Evolutionary conservation across 192 early-diverging fungal genomes (phyloP).

Genomic region (Coemansia sp.): DNA sequence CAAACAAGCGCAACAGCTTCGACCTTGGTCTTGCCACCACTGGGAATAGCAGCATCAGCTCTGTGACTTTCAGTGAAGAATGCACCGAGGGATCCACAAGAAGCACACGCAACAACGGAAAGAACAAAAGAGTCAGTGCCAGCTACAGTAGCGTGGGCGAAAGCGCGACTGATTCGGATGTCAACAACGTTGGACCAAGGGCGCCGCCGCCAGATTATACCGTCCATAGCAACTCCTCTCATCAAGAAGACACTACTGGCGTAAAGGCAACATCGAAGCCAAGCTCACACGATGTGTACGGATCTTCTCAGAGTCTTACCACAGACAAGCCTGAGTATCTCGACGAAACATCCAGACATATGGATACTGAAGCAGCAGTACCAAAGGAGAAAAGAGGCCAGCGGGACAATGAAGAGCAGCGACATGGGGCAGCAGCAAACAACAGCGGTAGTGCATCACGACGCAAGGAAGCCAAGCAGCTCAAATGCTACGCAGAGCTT

Average conservation of each 20-base stretch:
- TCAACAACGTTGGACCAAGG: not conserved
- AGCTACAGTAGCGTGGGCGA: not conserved
- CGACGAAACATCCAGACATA: slow-evolving; percentile 10
- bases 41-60: not conserved
- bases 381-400: slow-evolving; percentile 26
- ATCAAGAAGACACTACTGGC: not conserved
- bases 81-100: not conserved
- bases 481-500: slow-evolving; percentile 50
- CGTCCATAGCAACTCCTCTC: not conserved
- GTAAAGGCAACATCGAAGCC: slow-evolving; percentile 8
- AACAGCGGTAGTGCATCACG: slow-evolving; percentile 19
- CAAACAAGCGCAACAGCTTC: not conserved
- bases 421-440: slow-evolving; percentile 8
- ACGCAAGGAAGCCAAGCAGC: slow-evolving; percentile 49
- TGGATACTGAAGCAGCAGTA: slow-evolving; percentile 18
- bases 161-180: not conserved
- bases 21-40: not conserved
- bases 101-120: not conserved
- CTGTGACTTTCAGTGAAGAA: not conserved
- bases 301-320: slow-evolving; percentile 5
- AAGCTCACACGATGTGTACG: not conserved
- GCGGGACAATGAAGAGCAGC: slow-evolving; percentile 36
- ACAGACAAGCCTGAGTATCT: not conserved
- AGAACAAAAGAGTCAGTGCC: not conserved
- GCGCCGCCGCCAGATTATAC: not conserved